Base-by-base conservation (phyloP, 2,329 filamentous ascomycete genomes). In the Dothistroma pini region DNA sequence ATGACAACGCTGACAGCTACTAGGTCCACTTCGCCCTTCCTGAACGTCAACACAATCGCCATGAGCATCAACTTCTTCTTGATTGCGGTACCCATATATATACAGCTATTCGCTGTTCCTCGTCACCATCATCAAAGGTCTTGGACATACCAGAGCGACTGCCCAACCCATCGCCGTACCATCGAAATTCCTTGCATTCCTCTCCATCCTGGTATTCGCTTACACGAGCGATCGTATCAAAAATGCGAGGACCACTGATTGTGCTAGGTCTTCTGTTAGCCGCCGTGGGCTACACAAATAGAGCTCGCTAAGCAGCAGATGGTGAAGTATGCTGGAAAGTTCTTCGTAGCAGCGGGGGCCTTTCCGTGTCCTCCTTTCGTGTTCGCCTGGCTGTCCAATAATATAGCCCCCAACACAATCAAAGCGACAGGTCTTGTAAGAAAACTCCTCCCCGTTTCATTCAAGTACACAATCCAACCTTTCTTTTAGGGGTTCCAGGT, bases 101-200 rank as follows among this genome's bases (percentile, higher is more conserved):
- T 78, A 78, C 74, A 78, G 69, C 60, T 81, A 71, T 71, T 79
- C 70, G 60, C 71, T 81, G n/a, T 80, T 80, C 68, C 71, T 80
- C 1, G 78, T 79, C 0, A 75, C 75, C 34, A 81, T 81, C 66
- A 77, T 80, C 64, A 69, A 69, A 8, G 75, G 72, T 4, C 70
- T 80, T 32, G 76, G 76, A 4, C 79, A 80, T 66, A 73, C 64
- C 31, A 70, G 72, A 2, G 75, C 79, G 14, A 74, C 71, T 16
- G 74, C 75, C 1, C 75, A 77, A 60, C 72, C 77, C n/a, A 68
- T 76, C 54, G 76, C 74, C 12, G 74, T 75, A 0, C 75, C 75
- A 9, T 75, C 74, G 1, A 76, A 76, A 67, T 71, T 75, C 58
- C 56, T 72, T 11, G 70, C 70, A 49, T 72, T 73, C 59, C 64